Evolutionary conservation across 345 rosid genomes (phyloP), one percentile per base, ranked within the genome.

Genomic region (Eutrema japonicum): DNA sequence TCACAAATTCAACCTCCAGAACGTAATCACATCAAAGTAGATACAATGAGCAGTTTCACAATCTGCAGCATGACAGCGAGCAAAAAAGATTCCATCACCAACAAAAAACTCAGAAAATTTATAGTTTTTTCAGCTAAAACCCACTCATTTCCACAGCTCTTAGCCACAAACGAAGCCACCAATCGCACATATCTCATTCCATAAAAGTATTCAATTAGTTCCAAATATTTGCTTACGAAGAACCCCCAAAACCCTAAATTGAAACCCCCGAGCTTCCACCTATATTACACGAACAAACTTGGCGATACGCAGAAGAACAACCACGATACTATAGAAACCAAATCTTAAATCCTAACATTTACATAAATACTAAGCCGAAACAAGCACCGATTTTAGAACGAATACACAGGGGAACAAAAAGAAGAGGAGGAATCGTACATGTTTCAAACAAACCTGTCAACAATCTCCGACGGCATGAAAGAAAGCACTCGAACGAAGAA

Each of bases 381-480:
- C 12, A 52, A 45, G 7, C 8, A 50, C 22, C 26, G 3, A 11
- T 35, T 18, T 13, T 3, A 6, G 53, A 38, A 36, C 9, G 8
- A 1, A 73, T 8, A 52, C 2, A 16, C 45, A 40, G 1, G 11
- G 2, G n/a, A n/a, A n/a, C n/a, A n/a, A 8, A 58, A 10, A 26
- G 22, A 26, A 10, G 2, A 41, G 8, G 12, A 8, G 49, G 0
- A 6, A 13, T 4, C 43, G 8, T 2, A n/a, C n/a, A 10, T n/a
- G 49, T 52, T 8, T 7, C 2, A 45, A 51, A 73, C 88, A 13
- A 69, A 83, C 88, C 88, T 78, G 57, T 72, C 60, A 33, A 57
- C n/a, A 49, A 61, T 70, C 68, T 64, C 73, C 3, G 79, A 74
- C 74, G 81, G 70, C 86, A 80, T 76, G 63, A 57, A 80, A 49